phyloP scores from a whole-genome alignment of 305 asterid genomes.

The Fraxinus nigra region DNA sequence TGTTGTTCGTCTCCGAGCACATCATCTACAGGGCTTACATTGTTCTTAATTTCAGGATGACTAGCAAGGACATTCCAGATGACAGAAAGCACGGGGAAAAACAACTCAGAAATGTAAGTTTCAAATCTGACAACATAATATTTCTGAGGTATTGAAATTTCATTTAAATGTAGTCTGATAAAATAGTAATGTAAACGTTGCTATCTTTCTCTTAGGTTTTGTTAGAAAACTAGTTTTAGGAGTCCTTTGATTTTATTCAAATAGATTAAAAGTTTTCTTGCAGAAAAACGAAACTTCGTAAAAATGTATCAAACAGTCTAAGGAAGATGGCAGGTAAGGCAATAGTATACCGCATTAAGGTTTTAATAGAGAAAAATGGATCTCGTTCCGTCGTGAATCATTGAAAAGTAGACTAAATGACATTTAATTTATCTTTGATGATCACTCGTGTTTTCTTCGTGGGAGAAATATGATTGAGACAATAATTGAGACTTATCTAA shows the following conservation, averaged over 20 bases:
- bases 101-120: slow-evolving; percentile 60
- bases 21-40: slow-evolving; percentile 8
- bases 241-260: background rate
- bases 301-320: background rate
- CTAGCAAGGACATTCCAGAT: slow-evolving; percentile 30
- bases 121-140: background rate
- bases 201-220: background rate
- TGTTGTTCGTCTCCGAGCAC: slow-evolving; percentile 12
- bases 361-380: background rate
- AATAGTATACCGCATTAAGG: background rate
- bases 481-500: background rate
- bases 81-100: slow-evolving; percentile 33
- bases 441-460: background rate
- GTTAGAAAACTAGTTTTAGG: background rate
- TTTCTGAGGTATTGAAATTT: background rate
- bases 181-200: background rate
- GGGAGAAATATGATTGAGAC: background rate
- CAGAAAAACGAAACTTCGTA: background rate
- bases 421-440: background rate
- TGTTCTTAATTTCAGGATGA: slow-evolving; percentile 41
- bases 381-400: background rate
- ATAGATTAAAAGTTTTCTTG: background rate
- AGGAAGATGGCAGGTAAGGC: background rate
- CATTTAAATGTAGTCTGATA: background rate
- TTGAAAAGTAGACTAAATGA: background rate